These are phyloP conservation scores for Ambrosiella cleistominuta DNA, from an alignment of 2,329 filamentous ascomycete genomes.

Conservation along the genomic window DNA sequence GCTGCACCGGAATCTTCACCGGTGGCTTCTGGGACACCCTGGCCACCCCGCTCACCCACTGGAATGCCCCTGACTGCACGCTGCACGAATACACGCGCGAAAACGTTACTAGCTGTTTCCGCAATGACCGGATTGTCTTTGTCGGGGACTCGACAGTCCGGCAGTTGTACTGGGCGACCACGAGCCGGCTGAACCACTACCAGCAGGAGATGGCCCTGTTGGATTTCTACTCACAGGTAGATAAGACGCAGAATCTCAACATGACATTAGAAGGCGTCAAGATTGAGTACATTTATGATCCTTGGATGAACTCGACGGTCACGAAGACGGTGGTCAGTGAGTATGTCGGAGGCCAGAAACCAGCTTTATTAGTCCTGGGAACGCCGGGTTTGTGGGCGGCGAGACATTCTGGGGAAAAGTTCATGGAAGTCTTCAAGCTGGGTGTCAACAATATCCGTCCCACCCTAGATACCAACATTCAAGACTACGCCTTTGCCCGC, in stretches of 20 bases:
- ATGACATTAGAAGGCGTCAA: conserved; percentile 25
- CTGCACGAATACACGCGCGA: conserved; percentile 34
- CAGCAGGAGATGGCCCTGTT: conserved; percentile 21
- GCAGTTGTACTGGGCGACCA: conserved; percentile 41
- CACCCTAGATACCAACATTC: conserved; percentile 17
- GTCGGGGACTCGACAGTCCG: conserved; percentile 42
- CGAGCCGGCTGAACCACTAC: conserved; percentile 28
- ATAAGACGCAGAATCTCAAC: conserved; percentile 26
- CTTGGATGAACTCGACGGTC: conserved; percentile 33
- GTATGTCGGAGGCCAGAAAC: conserved; percentile 15
- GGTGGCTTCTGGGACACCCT: conserved; percentile 32
- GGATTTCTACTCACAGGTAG: conserved; percentile 19
- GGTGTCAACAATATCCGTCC: conserved; percentile 28
- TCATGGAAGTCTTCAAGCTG: conserved; percentile 27
- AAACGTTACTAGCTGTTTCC: conserved; percentile 36
- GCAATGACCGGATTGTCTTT: conserved; percentile 33
- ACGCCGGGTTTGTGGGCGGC: conserved; percentile 38
- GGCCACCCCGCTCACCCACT: conserved; percentile 25
- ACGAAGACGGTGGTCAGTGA: conserved; percentile 19
- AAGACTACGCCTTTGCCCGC: conserved; percentile 1
- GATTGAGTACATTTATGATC: conserved; percentile 44
- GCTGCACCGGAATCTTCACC: conserved; percentile 31
- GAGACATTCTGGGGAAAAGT: conserved; percentile 28
- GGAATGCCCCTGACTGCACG: conserved; percentile 44
- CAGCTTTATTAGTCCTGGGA: conserved; percentile 34